Evolutionary conservation across 371 early-diverging fungal genomes (phyloP).

Genomic region (Mortierella sp.): DNA sequence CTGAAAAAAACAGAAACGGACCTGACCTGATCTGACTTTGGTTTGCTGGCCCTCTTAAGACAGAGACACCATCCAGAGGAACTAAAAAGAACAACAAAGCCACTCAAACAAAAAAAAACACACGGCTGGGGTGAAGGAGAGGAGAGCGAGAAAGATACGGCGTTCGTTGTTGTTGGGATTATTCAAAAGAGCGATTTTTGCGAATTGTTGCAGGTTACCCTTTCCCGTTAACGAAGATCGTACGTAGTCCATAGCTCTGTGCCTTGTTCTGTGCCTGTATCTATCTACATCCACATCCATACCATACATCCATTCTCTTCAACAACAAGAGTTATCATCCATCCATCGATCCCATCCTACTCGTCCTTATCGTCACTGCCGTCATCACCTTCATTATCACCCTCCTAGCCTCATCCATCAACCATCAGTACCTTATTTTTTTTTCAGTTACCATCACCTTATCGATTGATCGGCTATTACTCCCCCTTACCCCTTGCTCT

Average conservation of each 20-base stretch:
- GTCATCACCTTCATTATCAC: not conserved
- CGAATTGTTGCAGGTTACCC: slow-evolving; percentile 19
- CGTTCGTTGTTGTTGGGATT: not conserved
- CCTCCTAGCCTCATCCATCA: slow-evolving; percentile 13
- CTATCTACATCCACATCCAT: too few relatives aligned
- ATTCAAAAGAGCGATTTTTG: slow-evolving; percentile 11
- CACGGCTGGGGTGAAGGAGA: not conserved
- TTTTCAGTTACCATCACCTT: not conserved
- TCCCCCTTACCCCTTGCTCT: too few relatives aligned
- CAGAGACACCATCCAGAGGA: not conserved
- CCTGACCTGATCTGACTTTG: slow-evolving; percentile 4
- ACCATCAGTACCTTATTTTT: not conserved
- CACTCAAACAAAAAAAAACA: not conserved
- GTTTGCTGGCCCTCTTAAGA: too few relatives aligned
- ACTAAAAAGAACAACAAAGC: slow-evolving; percentile 7
- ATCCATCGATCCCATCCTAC: slow-evolving; percentile 5
- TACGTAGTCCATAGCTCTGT: slow-evolving; percentile 31
- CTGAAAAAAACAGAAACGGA: not conserved
- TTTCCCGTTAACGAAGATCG: slow-evolving; percentile 56
- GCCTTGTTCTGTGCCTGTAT: slow-evolving; percentile 11
- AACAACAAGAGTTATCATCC: not conserved
- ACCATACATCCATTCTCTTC: not conserved
- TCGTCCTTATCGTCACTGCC: not conserved
- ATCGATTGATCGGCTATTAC: not conserved
- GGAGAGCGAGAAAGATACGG: not conserved